Percentiles rank a stretch among this genome's conserved stretches.
Conservation (phyloP, 1,139 yeast genomes). For the Lodderomyces oxycetoniae region DNA sequence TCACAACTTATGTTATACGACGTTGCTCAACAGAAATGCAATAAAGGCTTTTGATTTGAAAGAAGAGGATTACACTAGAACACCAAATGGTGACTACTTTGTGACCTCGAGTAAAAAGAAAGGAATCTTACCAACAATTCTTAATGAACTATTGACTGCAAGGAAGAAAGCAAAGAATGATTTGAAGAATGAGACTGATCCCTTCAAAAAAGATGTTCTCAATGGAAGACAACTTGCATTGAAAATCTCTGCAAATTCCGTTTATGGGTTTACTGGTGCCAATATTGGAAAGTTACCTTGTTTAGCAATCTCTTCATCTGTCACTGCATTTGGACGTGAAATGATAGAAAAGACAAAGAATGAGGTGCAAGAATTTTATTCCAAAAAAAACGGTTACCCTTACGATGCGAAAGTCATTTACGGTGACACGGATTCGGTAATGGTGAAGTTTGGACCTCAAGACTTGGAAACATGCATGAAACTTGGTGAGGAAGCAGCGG, state of each 20-base stretch:
- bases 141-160: constrained; percentile 82
- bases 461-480: constrained; percentile 84
- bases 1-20: constrained; percentile 93
- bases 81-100: constrained; percentile 92
- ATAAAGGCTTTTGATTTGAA: constrained; percentile 60
- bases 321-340: constrained; percentile 91
- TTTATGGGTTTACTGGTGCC: constrained; percentile 98
- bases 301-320: constrained; percentile 91
- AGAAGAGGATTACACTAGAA: constrained; percentile 73
- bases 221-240: constrained; percentile 97
- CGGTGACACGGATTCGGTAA: constrained; percentile 99
- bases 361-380: constrained; percentile 77
- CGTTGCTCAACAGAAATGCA: constrained; percentile 66
- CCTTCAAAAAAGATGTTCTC: constrained; percentile 85
- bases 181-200: constrained; percentile 87
- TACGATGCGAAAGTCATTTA: constrained; percentile 88
- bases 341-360: constrained; percentile 93
- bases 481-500: constrained; percentile 93
- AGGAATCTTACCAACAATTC: constrained; percentile 88
- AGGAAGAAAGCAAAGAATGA: constrained; percentile 92
- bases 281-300: constrained; percentile 96
- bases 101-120: constrained; percentile 67
- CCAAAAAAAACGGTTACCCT: constrained; percentile 72
- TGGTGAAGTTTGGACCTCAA: constrained; percentile 93
- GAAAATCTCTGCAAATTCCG: constrained; percentile 96